phyloP scores from a whole-genome alignment of 345 rosid species.

The Gossypioides kirkii region DNA sequence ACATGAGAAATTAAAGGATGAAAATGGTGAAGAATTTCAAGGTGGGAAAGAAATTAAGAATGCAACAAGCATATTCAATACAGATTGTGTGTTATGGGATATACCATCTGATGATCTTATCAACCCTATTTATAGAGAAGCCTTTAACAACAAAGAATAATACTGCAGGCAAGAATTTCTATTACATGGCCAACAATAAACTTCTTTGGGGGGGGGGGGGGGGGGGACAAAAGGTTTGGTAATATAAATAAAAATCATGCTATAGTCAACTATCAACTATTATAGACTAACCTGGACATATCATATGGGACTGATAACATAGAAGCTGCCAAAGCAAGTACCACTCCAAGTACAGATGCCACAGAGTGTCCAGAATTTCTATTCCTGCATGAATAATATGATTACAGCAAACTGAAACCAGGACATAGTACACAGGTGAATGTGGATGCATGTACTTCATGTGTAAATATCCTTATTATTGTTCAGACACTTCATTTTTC shows the following conservation, averaged over 20 bases:
- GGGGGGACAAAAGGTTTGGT: background rate
- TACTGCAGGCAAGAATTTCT: conserved; percentile 3
- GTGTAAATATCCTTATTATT: background rate
- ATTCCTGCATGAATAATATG: conserved; percentile 43
- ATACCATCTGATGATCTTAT: conserved; percentile 68
- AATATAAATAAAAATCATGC: conserved; percentile 29
- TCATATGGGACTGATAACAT: conserved; percentile 96
- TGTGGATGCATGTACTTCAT: background rate
- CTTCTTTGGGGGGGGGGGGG: background rate
- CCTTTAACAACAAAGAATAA: background rate
- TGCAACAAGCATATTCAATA: conserved; percentile 45
- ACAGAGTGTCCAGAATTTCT: conserved; percentile 36
- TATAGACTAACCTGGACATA: conserved; percentile 75
- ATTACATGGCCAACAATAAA: conserved; percentile 22
- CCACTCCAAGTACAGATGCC: conserved; percentile 81
- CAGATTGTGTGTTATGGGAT: conserved; percentile 83
- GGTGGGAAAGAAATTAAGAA: conserved; percentile 49
- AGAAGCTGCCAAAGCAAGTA: conserved; percentile 94
- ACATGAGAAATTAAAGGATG: conserved; percentile 35
- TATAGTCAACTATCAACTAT: conserved; percentile 3
- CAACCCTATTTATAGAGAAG: conserved; percentile 47
- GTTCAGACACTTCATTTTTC: no score
- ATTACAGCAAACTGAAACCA: background rate
- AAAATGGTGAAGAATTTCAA: conserved; percentile 43
- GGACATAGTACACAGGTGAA: background rate